Percentiles rank a stretch among this genome's conserved stretches.
Conservation (phyloP, 2,329 filamentous ascomycete genomes). For the Pochonia chlamydosporia region DNA sequence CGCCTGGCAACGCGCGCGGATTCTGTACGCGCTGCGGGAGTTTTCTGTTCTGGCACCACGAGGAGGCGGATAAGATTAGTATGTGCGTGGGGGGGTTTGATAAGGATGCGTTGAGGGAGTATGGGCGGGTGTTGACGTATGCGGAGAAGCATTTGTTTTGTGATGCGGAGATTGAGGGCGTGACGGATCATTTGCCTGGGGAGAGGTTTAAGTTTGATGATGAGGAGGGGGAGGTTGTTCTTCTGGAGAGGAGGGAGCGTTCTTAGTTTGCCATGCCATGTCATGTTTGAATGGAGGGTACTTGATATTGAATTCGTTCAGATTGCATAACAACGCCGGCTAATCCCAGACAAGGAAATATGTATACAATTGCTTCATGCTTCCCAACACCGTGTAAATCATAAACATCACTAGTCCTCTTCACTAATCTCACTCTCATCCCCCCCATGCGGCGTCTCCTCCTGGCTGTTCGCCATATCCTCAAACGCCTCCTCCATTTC, state of each 20-base stretch:
- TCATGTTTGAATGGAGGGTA: no score
- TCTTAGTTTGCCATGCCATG: no score
- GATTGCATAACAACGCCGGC: no score
- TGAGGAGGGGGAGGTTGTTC: conserved; percentile 18
- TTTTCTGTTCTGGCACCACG: conserved; percentile 29
- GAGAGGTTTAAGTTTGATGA: conserved; percentile 16
- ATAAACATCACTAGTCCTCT: conserved; percentile 54
- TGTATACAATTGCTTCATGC: no score
- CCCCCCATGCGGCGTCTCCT: conserved; percentile 32
- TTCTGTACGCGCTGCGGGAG: conserved; percentile 46
- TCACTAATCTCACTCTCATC: conserved; percentile 63
- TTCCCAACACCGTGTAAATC: no score
- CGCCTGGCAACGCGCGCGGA: conserved; percentile 32
- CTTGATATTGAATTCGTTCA: no score
- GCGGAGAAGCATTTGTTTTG: conserved; percentile 34
- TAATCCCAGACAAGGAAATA: no score
- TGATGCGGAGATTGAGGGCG: conserved; percentile 39
- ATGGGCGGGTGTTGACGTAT: conserved; percentile 33
- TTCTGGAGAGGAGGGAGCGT: conserved; percentile 4
- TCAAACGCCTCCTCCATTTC: conserved; percentile 43
- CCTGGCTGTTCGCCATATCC: conserved; percentile 49
- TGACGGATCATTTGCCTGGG: conserved; percentile 36
- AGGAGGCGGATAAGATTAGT: conserved; percentile 29
- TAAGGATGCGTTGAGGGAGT: conserved; percentile 32
- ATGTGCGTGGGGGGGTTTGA: conserved; percentile 41